Base-by-base conservation (phyloP, 768 basidiomycete species). In the Naganishia antarctica region DNA sequence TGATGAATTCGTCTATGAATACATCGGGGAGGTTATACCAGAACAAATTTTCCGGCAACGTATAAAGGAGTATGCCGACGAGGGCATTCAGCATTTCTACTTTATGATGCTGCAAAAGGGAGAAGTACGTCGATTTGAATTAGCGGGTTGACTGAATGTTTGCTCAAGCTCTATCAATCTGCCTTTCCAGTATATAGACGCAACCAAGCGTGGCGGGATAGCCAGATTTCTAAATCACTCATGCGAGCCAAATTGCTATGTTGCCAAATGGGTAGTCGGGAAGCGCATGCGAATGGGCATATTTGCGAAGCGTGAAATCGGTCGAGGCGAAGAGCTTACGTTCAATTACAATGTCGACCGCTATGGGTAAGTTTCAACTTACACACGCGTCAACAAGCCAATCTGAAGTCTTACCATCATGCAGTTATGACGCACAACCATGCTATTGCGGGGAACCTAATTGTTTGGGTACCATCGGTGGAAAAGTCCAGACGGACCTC, bases 271-370 rank as follows among this genome's bases (percentile, higher is more conserved):
- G 96, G 91, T 91, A 3, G 84, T 98, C 31, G 93, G 89, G 9
- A 79, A 83, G 32, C 84, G 87, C 45, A 85, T 98, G 67, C 87
- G 96, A 37, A 97, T 97, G 94, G 96, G 93, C 47, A 97, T 98
- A 70, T 99, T 98, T 72, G 86, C 94, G n/a, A 91, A 87, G 71
- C 68, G 77, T 48, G 76, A 76, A 48, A 87, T 97, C 69, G 77
- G 82, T 74, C 84, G 84, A 73, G 77, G 89, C 67, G 92, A 96
- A 73, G 93, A 97, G 78, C 78, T 97, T 70, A 98, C 96, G 0
- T 98, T 98, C 81, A 98, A 99, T 78, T 99, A 99, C 76, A 99
- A 99, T 75, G 96, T 98, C 43, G 96, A 98, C 78, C 90, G 96
- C 64, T 99, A 99, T 72, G 96, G 94, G 94, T 93, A 66, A 51